Base-by-base conservation (phyloP, 1,284 basidiomycete species). In the Binderoboletus segoi region DNA sequence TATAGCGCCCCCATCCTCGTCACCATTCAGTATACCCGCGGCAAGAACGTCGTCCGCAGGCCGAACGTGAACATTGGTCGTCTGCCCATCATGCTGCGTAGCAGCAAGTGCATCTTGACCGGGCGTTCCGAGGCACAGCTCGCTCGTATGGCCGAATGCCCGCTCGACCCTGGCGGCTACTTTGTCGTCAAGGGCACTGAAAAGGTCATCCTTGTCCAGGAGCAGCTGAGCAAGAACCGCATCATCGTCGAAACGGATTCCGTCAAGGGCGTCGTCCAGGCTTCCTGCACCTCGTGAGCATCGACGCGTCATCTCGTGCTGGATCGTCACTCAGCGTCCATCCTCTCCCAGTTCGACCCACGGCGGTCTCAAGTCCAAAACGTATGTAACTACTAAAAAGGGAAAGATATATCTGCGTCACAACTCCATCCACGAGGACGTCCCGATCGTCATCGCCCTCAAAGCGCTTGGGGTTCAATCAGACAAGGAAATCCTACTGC, bases 161-260 rank as follows among this genome's bases (percentile, higher is more conserved):
- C 97, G 0, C 79, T 99, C 57, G 98, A 99, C 76, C 97, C 97
- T 3, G 97, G 97, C 21, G 97, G 97, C 8, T 99, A 99, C 74
- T 99, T 99, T 75, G 92, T 99, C 56, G 96, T 99, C 51, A 98
- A 97, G 74, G 97, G 97, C 15, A 99, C 98, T 20, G 97, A 99
- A 76, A 99, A 99, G 79, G 97, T 99, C 67, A 99, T 99, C 63
- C 81, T 99, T 57, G 96, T 99, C 2, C 97, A 99, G 74, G 98
- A 99, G 73, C 97, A 99, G 76, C 78, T 99, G 67, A 96, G 93
- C 81, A 99, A 99, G 80, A 99, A 99, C 76, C 86, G 97, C 57
- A 99, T 99, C 71, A 97, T 99, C 61, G 96, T 99, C 62, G 98
- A 99, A 78, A 91, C 90, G 38, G 93, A 98, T 75, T 77, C 84